Evolutionary conservation across 192 early-diverging fungal genomes (phyloP), one percentile per base, ranked within the genome.

Genomic region (Podochytrium sp.): DNA sequence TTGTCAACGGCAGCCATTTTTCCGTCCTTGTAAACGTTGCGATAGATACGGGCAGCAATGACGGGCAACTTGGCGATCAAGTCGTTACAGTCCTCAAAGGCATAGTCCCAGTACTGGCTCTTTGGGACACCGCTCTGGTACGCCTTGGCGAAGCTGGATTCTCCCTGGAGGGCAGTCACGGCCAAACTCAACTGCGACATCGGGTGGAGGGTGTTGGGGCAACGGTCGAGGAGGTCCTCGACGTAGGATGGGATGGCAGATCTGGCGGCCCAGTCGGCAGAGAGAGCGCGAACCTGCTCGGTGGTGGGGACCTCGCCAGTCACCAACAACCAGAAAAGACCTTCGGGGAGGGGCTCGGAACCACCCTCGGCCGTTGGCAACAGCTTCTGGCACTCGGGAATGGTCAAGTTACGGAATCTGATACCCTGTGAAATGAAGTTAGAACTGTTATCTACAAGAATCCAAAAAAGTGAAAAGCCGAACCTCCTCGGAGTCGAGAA

Each of bases 161-260:
- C 97, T 84, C 96, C 92, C 83, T 99, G 96, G 74, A 99, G 90
- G 60, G 97, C 97, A 71, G 91, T 97, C 81, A 99, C 92, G 47
- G 97, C 97, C 55, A 99, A 83, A 57, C 93, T 89, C 84, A 99
- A 93, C 89, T 99, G 97, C 69, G 93, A 94, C 97, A 99, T 99
- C 73, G 97, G 96, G 90, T 99, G 97, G 74, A 99, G 92, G 56
- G 95, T 96, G 89, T 85, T 92, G 73, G 97, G 97, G 90, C 97
- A 99, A 74, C 95, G 90, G 88, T 99, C 97, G 70, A 99, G 91
- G 81, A 99, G 84, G 65, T 99, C 97, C 81, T 95, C 90, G 76
- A 99, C 97, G 82, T 96, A 95, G 64, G 89, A 78, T 53, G 97
- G 97, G 72, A 99, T 89, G 69, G 91, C 84, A 57, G 95, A 87